Evolutionary conservation across 164 flowering plant species (phyloP).

Genomic region (Warburgia ugandensis): DNA sequence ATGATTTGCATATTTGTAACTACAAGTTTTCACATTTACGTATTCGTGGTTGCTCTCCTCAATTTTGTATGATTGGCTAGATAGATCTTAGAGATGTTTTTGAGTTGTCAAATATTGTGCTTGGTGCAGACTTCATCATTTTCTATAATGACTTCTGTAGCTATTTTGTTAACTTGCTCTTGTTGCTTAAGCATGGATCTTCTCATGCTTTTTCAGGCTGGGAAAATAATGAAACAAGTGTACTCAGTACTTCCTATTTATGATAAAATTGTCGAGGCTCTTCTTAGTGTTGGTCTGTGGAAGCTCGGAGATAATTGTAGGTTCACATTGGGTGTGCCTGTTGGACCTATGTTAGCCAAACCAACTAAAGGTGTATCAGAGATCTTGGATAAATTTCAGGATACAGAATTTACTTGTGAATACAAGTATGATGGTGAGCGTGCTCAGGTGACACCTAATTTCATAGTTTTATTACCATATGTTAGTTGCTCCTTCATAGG

Average conservation of each 20-base stretch:
- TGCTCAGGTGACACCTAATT: constrained; percentile 66
- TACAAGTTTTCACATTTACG: too few species aligned
- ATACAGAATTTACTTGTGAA: constrained; percentile 84
- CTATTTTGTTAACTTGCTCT: neutral
- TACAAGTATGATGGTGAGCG: constrained; percentile 99
- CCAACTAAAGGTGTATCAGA: constrained; percentile 93
- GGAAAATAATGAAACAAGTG: constrained; percentile 79
- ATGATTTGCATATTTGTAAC: too few species aligned
- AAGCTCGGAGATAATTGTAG: constrained; percentile 62
- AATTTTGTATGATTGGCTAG: too few species aligned
- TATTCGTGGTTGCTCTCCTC: too few species aligned
- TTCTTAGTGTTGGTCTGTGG: constrained; percentile 75
- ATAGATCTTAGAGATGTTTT: too few species aligned
- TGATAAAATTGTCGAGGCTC: constrained; percentile 71
- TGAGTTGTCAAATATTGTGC: too few species aligned
- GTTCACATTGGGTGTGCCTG: constrained; percentile 84
- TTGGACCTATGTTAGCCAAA: constrained; percentile 98
- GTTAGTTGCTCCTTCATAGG: neutral
- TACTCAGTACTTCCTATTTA: constrained; percentile 89
- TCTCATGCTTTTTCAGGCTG: constrained; percentile 50
- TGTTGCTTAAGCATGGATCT: too few species aligned
- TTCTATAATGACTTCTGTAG: neutral
- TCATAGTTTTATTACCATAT: neutral
- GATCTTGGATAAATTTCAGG: constrained; percentile 86
- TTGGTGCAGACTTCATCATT: too few species aligned